Base-by-base conservation (phyloP, 140 eudicot genomes). In the Ambrosia hybrid region DNA sequence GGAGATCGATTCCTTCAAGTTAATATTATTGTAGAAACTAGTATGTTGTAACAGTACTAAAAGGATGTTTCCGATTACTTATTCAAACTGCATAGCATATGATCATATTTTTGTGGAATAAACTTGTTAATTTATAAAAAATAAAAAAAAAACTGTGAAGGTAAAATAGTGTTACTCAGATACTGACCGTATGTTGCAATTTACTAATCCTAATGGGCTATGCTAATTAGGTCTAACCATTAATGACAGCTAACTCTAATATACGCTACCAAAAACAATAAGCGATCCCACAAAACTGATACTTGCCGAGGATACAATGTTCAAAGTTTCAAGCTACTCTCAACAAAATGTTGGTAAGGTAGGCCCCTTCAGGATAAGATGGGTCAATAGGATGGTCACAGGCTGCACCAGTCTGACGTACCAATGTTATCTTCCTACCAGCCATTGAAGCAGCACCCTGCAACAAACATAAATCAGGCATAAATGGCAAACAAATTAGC, bases 341-440 rank as follows among this genome's bases (percentile, higher is more conserved):
- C 13, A 91, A 83, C 79, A 94, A 72, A 57, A 88, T 36, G 65
- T 90, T 94, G 65, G 99, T 81, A 66, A 94, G 99, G 75, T 94
- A 90, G 15, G 87, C 96, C 37, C 99, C 99, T 68, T 90, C 99
- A 0, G 96, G 96, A 81, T 94, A 94, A 6, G 95, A 80, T 1
- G 99, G 99, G 70, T 94, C 96, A 17, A 90, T 77, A 16, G 99
- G 96, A 83, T 88, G 99, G 75, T 94, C 99, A 72, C 92, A 82
- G 11, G 96, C 99, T 41, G 99, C 99, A 65, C 99, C 97, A 3
- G 87, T 83, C 67, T 90, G 82, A 7, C 97, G 93, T 34, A 88
- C 46, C 30, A 90, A 80, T n/a, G 96, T 86, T 46, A 90, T 91
- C 81, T 81, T 88, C 79, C 87, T 84, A 41, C 90, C 88, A 30